Evolutionary conservation across 2,329 filamentous ascomycete genomes (phyloP).

Genomic region (Phaeosphaeriaceae sp.): DNA sequence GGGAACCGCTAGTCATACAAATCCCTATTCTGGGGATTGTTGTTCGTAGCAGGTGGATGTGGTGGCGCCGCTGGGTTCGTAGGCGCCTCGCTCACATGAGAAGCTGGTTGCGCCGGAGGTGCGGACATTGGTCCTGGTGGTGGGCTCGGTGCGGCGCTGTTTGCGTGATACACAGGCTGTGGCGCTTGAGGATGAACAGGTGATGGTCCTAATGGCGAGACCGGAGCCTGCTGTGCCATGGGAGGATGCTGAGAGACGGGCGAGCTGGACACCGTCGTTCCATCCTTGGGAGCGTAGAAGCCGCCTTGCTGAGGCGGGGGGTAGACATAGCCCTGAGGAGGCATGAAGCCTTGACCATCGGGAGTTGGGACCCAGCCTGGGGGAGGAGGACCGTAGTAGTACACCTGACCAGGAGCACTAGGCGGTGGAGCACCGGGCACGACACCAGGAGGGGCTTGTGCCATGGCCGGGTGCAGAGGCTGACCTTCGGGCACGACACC

Average conservation of each 20-base stretch:
- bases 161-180: conserved; percentile 20
- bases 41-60: conserved; percentile 13
- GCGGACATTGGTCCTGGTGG: conserved; percentile 7
- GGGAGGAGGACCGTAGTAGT: conserved; percentile 32
- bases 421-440: conserved; percentile 14
- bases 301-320: conserved; percentile 18
- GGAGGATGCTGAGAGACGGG: conserved; percentile 15
- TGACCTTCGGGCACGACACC: conserved; percentile 38
- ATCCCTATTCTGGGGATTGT: conserved; percentile 21
- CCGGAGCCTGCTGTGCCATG: not conserved
- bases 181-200: conserved; percentile 15
- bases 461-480: conserved; percentile 30
- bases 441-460: conserved; percentile 20
- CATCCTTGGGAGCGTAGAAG: conserved; percentile 26
- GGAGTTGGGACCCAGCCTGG: conserved; percentile 26
- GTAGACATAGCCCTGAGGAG: conserved; percentile 25
- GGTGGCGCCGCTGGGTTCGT: conserved; percentile 6
- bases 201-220: conserved; percentile 3
- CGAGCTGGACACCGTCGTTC: conserved; percentile 14
- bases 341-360: conserved; percentile 24
- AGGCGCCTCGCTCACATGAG: conserved; percentile 6
- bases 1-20: conserved; percentile 20
- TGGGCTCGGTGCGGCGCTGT: conserved; percentile 8
- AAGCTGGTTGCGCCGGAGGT: conserved; percentile 5
- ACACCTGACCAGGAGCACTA: conserved; percentile 24